Evolutionary conservation across 75 land plant species (phyloP).

Genomic region (Sequoia sempervirens): DNA sequence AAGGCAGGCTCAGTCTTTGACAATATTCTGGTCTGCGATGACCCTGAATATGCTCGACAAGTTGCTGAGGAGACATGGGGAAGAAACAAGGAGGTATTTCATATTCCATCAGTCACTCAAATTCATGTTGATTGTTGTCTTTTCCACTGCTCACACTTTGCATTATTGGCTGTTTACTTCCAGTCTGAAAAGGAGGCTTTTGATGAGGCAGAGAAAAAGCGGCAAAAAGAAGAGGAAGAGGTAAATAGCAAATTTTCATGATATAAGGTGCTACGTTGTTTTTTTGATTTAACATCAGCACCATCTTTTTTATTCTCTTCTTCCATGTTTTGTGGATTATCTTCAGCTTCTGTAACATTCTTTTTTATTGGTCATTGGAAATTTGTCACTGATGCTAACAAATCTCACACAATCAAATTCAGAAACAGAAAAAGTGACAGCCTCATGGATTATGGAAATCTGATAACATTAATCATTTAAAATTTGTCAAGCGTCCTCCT

Average conservation of each 20-base stretch:
- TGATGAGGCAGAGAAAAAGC: conserved; percentile 82
- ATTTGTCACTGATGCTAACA: too few relatives aligned
- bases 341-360: too few relatives aligned
- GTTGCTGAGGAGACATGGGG: conserved; percentile 72
- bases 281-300: not conserved
- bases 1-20: conserved; percentile 97
- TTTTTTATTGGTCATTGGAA: too few relatives aligned
- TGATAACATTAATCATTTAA: too few relatives aligned
- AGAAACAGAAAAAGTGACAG: too few relatives aligned
- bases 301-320: not conserved
- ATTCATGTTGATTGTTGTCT: conserved; percentile 6
- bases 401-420: too few relatives aligned
- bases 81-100: conserved; percentile 60
- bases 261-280: not conserved
- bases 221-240: conserved; percentile 72
- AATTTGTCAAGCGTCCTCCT: too few relatives aligned
- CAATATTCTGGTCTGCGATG: conserved; percentile 90
- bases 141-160: not conserved
- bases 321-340: too few relatives aligned
- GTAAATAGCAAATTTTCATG: conserved; percentile 14
- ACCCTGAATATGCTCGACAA: conserved; percentile 81
- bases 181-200: conserved; percentile 92
- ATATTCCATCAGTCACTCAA: not conserved
- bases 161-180: conserved; percentile 5
- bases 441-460: too few relatives aligned